A percentile compares a stretch with the other conserved stretches of the same genome.
phyloP scores from a whole-genome alignment of 176 grass and related monocot species.

The Eragrostis nindensis region DNA sequence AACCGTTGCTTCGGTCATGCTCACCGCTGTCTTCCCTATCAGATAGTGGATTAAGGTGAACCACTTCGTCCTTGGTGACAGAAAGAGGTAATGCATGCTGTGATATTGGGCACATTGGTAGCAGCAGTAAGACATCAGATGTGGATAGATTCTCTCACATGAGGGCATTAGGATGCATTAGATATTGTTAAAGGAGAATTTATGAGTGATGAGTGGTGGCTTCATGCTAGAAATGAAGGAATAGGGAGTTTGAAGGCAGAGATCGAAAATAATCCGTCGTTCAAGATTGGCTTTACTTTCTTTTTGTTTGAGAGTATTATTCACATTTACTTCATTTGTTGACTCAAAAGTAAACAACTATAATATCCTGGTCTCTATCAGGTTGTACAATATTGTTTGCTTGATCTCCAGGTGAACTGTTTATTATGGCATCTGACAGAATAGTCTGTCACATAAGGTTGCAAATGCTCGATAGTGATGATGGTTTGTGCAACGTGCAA shows the following conservation, averaged over 20 bases:
- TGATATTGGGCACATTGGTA: background rate
- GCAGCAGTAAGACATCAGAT: background rate
- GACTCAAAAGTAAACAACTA: background rate
- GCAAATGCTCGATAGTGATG: slow-evolving; percentile 27
- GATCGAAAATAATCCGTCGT: background rate
- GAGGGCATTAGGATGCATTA: background rate
- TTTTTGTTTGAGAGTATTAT: background rate
- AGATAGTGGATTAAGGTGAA: background rate
- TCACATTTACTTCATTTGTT: background rate
- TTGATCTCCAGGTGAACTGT: slow-evolving; percentile 9
- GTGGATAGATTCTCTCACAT: background rate
- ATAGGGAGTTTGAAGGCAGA: background rate
- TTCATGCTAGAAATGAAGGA: background rate
- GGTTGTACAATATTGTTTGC: slow-evolving; percentile 8
- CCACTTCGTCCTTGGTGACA: background rate
- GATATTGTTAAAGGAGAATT: background rate
- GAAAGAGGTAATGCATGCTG: background rate
- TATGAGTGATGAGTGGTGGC: background rate
- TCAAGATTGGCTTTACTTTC: background rate
- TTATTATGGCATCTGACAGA: background rate
- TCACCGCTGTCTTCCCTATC: background rate
- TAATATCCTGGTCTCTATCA: background rate
- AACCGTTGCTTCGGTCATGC: background rate
- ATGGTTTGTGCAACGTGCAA: slow-evolving; percentile 8
- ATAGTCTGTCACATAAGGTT: background rate